A percentile compares a stretch with the other conserved stretches of the same genome.
phyloP scores from a whole-genome alignment of 169 alveolate species.

The Eimeria praecox region DNA sequence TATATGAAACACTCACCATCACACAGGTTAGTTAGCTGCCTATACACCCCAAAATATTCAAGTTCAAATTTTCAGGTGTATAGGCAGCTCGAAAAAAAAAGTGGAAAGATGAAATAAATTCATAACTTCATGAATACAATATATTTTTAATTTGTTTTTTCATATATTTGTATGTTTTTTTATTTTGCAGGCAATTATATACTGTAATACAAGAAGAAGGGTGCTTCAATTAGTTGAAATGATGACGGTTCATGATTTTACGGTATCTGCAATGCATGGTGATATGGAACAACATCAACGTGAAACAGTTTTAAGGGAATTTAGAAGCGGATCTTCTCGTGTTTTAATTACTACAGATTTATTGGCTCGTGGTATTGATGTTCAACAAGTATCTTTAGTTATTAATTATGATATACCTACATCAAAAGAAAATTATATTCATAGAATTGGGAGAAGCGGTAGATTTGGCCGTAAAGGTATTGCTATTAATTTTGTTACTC shows the following conservation, averaged over 20 bases:
- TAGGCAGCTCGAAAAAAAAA: not conserved
- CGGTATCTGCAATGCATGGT: conserved; percentile 99
- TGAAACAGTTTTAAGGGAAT: conserved; percentile 98
- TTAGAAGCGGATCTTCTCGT: conserved; percentile 98
- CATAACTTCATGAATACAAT: not conserved
- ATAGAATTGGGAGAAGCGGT: conserved; percentile 99
- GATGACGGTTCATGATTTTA: conserved; percentile 97
- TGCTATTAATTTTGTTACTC: conserved; percentile 99
- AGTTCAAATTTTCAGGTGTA: not conserved
- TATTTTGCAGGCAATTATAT: conserved; percentile 95
- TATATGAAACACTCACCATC: conserved; percentile 98
- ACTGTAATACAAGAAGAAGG: conserved; percentile 98
- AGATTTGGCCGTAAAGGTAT: conserved; percentile 99
- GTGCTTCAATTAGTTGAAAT: conserved; percentile 97
- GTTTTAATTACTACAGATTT: conserved; percentile 99
- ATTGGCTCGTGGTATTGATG: conserved; percentile 99
- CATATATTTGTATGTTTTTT: not conserved
- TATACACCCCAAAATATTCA: no score
- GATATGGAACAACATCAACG: conserved; percentile 98
- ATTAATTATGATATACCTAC: conserved; percentile 99
- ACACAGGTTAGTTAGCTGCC: conserved; percentile 88
- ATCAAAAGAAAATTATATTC: conserved; percentile 98
- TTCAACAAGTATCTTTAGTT: conserved; percentile 95
- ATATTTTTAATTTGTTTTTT: not conserved
- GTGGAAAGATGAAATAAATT: no score